Evolutionary conservation across 202 grass and related monocot genomes (phyloP), one percentile per base, ranked within the genome.

Genomic region (Dendrocalamus latiflorus): DNA sequence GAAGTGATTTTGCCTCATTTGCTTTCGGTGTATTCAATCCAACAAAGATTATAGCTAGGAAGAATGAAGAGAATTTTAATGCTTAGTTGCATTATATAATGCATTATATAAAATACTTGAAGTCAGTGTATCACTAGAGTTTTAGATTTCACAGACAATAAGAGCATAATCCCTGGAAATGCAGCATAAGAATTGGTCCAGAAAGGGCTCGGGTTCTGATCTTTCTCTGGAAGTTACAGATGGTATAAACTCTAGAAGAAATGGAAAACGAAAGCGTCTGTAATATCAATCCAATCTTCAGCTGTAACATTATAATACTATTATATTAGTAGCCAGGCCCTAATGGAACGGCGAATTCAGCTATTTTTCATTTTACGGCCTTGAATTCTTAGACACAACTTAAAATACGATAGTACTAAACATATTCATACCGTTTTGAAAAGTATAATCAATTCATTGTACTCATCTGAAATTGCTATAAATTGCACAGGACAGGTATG

Each of bases 301-400:
- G 51, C 51, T 22, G 24, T 42, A 84, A 66, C 13, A 75, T 42
- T 49, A 68, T 20, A 83, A 10, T 58, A 50, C 20, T 58, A 33
- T 39, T 65, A 67, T 45, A 54, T n/a, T 20, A 48, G 24, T 72
- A 4, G 22, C 9, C 21, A 26, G 51, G 41, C 9, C 34, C 55
- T 74, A 79, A 53, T 37, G 13, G 53, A 30, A 72, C 33, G 38
- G 6, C 79, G 3, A 33, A 26, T 67, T 18, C 20, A 20, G 9
- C 2, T 67, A 34, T 78, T 76, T 81, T 58, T 44, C 48, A 6
- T 22, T 43, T 54, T 56, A 70, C n/a, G 16, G 24, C 36, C 11
- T 69, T 16, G 20, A 63, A 45, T 89, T 17, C 8, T 68, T 84
- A 84, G 25, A 78, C 17, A 60, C 3, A 39, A 65, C 70, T 47